Percentiles rank a stretch among this genome's conserved stretches.
These are phyloP conservation scores for Scenedesmus sp. DNA, from an alignment of 163 green algal genomes.

Conservation along the genomic window DNA sequence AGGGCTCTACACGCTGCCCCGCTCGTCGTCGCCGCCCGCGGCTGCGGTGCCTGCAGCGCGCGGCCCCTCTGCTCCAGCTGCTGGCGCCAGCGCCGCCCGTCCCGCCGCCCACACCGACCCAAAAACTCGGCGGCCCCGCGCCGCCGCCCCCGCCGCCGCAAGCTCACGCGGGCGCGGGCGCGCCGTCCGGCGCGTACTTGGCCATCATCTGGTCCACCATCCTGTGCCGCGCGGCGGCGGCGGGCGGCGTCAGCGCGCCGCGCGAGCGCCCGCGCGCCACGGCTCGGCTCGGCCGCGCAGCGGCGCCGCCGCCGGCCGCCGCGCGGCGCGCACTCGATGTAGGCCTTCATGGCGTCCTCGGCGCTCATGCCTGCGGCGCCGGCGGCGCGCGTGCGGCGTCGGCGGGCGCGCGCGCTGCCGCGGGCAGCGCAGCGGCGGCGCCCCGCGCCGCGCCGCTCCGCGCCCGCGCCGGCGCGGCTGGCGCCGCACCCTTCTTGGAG, in stretches of 20 bases:
- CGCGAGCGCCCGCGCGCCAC: no score
- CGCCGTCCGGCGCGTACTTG: background rate
- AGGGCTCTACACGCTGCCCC: background rate
- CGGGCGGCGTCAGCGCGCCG: no score
- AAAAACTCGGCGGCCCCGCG: background rate
- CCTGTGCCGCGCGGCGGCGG: background rate
- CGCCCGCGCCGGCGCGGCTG: background rate
- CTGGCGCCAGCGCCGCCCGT: background rate
- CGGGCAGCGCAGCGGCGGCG: background rate
- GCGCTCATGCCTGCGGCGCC: constrained; percentile 39
- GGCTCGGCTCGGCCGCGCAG: no score
- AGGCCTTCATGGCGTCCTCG: constrained; percentile 52
- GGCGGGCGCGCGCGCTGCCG: no score
- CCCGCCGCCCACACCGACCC: background rate
- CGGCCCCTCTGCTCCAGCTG: background rate
- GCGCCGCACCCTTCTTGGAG: constrained; percentile 44
- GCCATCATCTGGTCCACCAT: background rate
- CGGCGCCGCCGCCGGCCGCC: no score
- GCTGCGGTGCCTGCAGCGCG: background rate
- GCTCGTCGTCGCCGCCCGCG: background rate
- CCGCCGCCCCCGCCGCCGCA: background rate
- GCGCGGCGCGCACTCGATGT: constrained; percentile 37
- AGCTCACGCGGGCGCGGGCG: background rate
- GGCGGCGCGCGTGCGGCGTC: no score
- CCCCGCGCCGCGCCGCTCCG: background rate